Conservation (phyloP, 495 filamentous ascomycete species). For the Hypomontagnella submonticulosa region DNA sequence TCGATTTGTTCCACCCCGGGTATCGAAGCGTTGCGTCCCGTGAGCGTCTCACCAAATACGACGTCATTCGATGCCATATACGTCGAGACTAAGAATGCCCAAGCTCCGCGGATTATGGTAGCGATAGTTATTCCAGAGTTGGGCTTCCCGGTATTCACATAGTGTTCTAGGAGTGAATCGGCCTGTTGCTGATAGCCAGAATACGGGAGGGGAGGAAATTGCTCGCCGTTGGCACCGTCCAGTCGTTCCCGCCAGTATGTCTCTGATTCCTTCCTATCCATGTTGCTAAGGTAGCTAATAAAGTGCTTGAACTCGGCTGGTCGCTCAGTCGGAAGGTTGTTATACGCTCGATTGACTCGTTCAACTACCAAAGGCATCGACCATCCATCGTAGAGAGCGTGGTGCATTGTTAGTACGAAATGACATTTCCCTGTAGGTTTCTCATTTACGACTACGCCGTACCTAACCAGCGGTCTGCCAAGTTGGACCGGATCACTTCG, state of each 20-base stretch:
- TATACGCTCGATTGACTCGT: conserved; percentile 59
- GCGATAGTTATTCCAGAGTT: conserved; percentile 63
- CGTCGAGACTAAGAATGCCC: conserved; percentile 67
- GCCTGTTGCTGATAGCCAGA: conserved; percentile 65
- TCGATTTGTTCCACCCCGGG: conserved; percentile 62
- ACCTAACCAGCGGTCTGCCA: conserved; percentile 65
- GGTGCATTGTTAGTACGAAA: conserved; percentile 73
- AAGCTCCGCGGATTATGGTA: conserved; percentile 70
- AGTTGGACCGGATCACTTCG: conserved; percentile 62
- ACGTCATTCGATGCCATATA: conserved; percentile 66
- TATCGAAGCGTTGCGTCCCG: conserved; percentile 64
- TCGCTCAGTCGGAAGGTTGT: conserved; percentile 52
- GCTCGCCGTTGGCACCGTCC: conserved; percentile 61
- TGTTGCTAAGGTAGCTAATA: conserved; percentile 55
- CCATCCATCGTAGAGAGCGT: conserved; percentile 77
- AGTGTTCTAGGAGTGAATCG: conserved; percentile 62
- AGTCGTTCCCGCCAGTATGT: conserved; percentile 58
- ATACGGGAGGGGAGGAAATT: conserved; percentile 68
- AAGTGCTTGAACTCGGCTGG: conserved; percentile 59
- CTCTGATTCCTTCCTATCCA: conserved; percentile 48
- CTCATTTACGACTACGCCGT: conserved; percentile 58
- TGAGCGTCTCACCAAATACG: conserved; percentile 66
- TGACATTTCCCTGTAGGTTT: conserved; percentile 51
- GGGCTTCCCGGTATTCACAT: conserved; percentile 54
- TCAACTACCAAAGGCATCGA: conserved; percentile 67